These are phyloP conservation scores for Lipomyces sp. DNA, from an alignment of 805 yeast genomes.

Conservation along the genomic window DNA sequence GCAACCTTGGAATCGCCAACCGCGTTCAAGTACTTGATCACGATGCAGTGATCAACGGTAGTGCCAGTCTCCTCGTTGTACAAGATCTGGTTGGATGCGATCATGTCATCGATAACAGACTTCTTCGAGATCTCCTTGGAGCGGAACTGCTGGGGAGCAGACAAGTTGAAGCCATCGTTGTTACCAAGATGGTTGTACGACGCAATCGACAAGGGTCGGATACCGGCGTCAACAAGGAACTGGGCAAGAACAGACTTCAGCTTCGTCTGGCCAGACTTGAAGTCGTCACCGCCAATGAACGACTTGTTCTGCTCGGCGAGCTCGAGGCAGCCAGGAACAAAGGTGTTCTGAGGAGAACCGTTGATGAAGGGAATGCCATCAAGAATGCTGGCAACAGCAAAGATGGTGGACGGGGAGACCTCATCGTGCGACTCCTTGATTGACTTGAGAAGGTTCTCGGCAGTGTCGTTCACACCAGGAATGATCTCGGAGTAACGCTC, in stretches of 20 bases:
- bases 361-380: conserved; percentile 88
- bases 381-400: conserved; percentile 88
- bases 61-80: conserved; percentile 78
- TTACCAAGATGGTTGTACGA: conserved; percentile 95
- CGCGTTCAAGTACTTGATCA: conserved; percentile 88
- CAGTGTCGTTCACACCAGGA: conserved; percentile 81
- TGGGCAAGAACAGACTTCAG: conserved; percentile 95
- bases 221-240: conserved; percentile 95
- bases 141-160: conserved; percentile 89
- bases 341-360: conserved; percentile 97
- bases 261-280: conserved; percentile 95
- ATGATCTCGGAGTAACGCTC: conserved; percentile 82
- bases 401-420: conserved; percentile 87
- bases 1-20: conserved; percentile 97
- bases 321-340: conserved; percentile 91
- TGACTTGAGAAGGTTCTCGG: conserved; percentile 69
- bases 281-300: conserved; percentile 95
- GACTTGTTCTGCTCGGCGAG: conserved; percentile 73
- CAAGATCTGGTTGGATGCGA: conserved; percentile 77
- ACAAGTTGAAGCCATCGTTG: conserved; percentile 89
- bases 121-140: conserved; percentile 93
- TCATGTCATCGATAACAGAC: conserved; percentile 91
- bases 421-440: conserved; percentile 78
- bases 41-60: conserved; percentile 88
- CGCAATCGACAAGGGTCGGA: conserved; percentile 89